Base-by-base conservation (phyloP, 2,329 filamentous ascomycete species). In the Xylariaceae sp. region DNA sequence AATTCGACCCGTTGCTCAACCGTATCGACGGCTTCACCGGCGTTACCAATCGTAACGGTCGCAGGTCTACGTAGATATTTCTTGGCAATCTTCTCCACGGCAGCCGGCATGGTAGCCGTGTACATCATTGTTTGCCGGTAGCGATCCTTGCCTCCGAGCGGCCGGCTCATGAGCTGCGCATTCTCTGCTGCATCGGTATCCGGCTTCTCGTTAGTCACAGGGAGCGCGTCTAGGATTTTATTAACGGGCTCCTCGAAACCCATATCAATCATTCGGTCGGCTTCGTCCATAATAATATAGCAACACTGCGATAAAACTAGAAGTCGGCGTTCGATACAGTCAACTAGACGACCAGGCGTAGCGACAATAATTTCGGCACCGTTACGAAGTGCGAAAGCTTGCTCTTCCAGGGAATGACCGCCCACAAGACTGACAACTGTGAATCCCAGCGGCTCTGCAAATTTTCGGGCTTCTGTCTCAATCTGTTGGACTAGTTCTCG, bases 81-180 rank as follows among this genome's bases (percentile, higher is more conserved):
- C 65, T 92, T 87, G n/a, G 94, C 94, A 60, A 99, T 97, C 58
- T 89, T 88, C 70, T 99, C 94, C 15, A 99, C 89, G 0, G 88
- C 84, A 0, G 88, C 76, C 1, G 94, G 92, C 94, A 99, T 99
- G 26, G 94, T 99, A 49, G 94, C 94, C 61, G 94, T 97, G 83
- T 97, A 99, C 94, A 99, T 99, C 94, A 99, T 99, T 0, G 94
- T 99, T 72, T 99, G 92, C 55, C 94, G 80, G 74, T 97, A 97
- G 19, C 88, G 81, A 65, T 91, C 87, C 61, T 84, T 84, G 16
- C 84, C 84, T 49, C 86, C 85, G 1, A 95, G 74, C 64, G 88
- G 87, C 54, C 83, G 80, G 63, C 85, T 86, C 92, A 97, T 97
- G n/a, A 86, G 84, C 53, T 81, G 77, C 0, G 88, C 78, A 67